Base-by-base conservation (phyloP, 352 stramenopile species). In the Phytophthora quininea region DNA sequence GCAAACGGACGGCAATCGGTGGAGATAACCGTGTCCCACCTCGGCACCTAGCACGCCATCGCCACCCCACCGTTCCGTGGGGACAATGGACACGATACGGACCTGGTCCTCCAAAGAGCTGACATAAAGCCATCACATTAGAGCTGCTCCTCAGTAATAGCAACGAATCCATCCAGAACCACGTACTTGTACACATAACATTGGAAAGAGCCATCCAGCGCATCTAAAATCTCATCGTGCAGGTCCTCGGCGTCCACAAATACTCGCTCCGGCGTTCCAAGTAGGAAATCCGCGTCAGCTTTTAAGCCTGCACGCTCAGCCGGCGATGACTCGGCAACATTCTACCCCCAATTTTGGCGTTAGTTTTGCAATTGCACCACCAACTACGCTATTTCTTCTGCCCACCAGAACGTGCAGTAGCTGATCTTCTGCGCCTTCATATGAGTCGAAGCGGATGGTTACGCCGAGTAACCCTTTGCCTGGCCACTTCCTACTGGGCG, bases 401-500 rank as follows among this genome's bases (percentile, higher is more conserved):
- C 74, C 30, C 72, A 92, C 86, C 30, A 99, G 78, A 38, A 99
- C 93, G 38, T 98, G 92, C 35, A 99, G 86, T 47, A 99, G 74
- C 38, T 98, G 84, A 62, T 99, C 96, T 40, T 99, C 97, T 0
- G 96, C 95, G 27, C 96, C 86, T 61, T 98, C 84, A 76, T 98
- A 98, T 65, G 96, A 97, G 77, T 99, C 97, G 55, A 99, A 97
- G 46, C 96, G 93, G 63, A 99, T 99, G 14, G 97, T 99, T 12
- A 99, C 96, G 30, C 97, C 97, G 4, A 99, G 75, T 12, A 99
- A 80, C 7, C 97, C 97, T 57, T 98, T 97, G 38, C 97, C 97
- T 24, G 88, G 85, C 97, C 96, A 99, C 24, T 88, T 84, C 29
- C 92, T 85, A n/a, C 82, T 96, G 9, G 97, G 97, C 24, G 85